A percentile compares a stretch with the other conserved stretches of the same genome.
Evolutionary conservation across 2,329 filamentous ascomycete species (phyloP).

Genomic region (Seiridium cupressi): DNA sequence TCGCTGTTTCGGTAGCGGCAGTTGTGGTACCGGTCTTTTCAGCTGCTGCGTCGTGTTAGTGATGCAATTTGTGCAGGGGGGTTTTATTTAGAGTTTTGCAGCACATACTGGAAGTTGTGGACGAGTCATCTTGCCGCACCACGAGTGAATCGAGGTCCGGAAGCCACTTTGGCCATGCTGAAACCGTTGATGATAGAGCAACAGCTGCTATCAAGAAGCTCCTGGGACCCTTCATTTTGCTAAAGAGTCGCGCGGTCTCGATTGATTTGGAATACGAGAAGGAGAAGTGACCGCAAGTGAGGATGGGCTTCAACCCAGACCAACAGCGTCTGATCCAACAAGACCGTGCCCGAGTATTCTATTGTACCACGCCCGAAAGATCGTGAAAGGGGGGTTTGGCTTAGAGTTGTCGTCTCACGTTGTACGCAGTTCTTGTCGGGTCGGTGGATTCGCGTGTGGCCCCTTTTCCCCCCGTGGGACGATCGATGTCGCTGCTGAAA

Average conservation of each 20-base stretch:
- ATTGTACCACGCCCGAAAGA: slow-evolving; percentile 6
- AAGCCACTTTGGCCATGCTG: slow-evolving; percentile 56
- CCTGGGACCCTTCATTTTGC: slow-evolving; percentile 48
- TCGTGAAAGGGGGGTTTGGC: background rate
- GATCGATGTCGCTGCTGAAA: background rate
- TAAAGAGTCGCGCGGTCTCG: slow-evolving; percentile 15
- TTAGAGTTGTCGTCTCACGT: slow-evolving; percentile 8
- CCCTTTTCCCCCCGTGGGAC: slow-evolving; percentile 1
- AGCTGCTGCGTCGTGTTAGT: background rate
- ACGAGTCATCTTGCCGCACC: slow-evolving; percentile 42
- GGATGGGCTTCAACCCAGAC: background rate
- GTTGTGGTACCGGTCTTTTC: slow-evolving; percentile 1
- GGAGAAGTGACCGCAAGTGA: background rate
- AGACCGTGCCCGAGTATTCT: background rate
- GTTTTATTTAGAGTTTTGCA: slow-evolving; percentile 11
- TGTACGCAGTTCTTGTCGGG: background rate
- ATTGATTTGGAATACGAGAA: slow-evolving; percentile 19
- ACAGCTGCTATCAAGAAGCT: slow-evolving; percentile 50
- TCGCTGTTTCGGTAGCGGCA: slow-evolving; percentile 12
- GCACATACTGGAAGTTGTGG: slow-evolving; percentile 14
- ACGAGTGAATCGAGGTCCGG: slow-evolving; percentile 52
- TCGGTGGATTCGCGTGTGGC: background rate
- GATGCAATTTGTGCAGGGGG: slow-evolving; percentile 10
- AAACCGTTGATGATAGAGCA: slow-evolving; percentile 48
- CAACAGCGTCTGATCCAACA: background rate